Evolutionary conservation across 208 protist genomes (phyloP).

Genomic region (Trypanosomatidae sp.): DNA sequence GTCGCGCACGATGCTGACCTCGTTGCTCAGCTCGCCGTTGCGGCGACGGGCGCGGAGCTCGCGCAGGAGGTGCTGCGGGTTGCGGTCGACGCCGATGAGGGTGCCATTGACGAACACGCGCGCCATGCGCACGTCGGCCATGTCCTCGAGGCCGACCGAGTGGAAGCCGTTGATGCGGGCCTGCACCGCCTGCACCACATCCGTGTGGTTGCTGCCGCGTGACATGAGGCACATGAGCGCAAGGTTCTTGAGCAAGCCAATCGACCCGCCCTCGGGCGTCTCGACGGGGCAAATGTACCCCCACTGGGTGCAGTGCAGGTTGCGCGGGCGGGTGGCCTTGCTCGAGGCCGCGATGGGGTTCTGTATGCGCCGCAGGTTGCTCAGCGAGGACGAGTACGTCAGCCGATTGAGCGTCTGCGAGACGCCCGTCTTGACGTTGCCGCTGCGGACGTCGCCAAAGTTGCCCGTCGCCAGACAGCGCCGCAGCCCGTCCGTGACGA

Average conservation of each 20-base stretch:
- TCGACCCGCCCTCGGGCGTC: conserved; percentile 97
- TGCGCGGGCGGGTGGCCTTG: conserved; percentile 96
- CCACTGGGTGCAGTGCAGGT: conserved; percentile 97
- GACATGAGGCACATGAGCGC: conserved; percentile 97
- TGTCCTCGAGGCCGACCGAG: conserved; percentile 65
- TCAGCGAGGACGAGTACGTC: conserved; percentile 97
- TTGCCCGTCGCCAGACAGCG: conserved; percentile 98
- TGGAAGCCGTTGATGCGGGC: conserved; percentile 58
- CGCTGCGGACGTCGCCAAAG: conserved; percentile 95
- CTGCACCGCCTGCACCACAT: conserved; percentile 58
- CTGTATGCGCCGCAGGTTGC: conserved; percentile 96
- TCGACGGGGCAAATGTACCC: conserved; percentile 99
- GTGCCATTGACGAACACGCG: conserved; percentile 75
- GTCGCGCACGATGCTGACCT: conserved; percentile 66
- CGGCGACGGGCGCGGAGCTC: conserved; percentile 62
- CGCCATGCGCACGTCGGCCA: conserved; percentile 38
- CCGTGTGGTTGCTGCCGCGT: conserved; percentile 89
- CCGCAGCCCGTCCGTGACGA: conserved; percentile 94
- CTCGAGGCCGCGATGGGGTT: conserved; percentile 98
- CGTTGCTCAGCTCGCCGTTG: conserved; percentile 60
- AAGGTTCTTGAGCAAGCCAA: conserved; percentile 99
- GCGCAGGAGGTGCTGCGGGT: conserved; percentile 53
- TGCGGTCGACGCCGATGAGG: conserved; percentile 70
- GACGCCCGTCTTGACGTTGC: conserved; percentile 94
- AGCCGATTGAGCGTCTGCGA: conserved; percentile 96